A percentile compares a stretch with the other conserved stretches of the same genome.
phyloP scores from a whole-genome alignment of 2,329 filamentous ascomycete species.

The Cladophialophora yegresii region DNA sequence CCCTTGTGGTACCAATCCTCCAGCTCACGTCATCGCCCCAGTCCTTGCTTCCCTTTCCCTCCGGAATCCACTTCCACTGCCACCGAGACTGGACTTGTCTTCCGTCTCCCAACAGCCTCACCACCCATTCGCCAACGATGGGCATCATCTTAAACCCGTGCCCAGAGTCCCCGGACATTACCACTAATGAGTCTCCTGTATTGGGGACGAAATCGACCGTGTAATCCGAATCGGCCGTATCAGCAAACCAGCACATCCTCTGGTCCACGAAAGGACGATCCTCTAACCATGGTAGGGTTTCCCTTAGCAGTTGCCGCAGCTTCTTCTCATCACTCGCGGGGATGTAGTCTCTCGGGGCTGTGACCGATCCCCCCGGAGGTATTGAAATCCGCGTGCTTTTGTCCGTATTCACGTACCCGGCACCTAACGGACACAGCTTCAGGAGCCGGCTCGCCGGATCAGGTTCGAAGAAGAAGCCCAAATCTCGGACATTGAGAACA shows the following conservation, averaged over 20 bases:
- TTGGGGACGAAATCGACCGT: slow-evolving; percentile 61
- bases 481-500: slow-evolving; percentile 61
- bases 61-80: slow-evolving; percentile 53
- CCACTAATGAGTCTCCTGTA: slow-evolving; percentile 51
- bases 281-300: slow-evolving; percentile 57
- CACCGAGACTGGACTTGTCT: slow-evolving; percentile 52
- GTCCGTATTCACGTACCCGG: slow-evolving; percentile 58
- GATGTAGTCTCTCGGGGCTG: slow-evolving; percentile 48
- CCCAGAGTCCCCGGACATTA: slow-evolving; percentile 61
- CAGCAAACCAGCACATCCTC: slow-evolving; percentile 65
- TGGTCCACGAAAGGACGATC: slow-evolving; percentile 59
- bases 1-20: slow-evolving; percentile 45
- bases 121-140: slow-evolving; percentile 59
- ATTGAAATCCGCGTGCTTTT: slow-evolving; percentile 45
- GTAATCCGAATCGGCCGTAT: slow-evolving; percentile 62
- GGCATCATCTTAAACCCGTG: slow-evolving; percentile 67
- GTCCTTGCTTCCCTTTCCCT: slow-evolving; percentile 39
- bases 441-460: slow-evolving; percentile 60
- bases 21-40: slow-evolving; percentile 54
- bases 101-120: slow-evolving; percentile 49
- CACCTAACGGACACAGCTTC: slow-evolving; percentile 63
- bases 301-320: slow-evolving; percentile 53
- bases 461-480: slow-evolving; percentile 68
- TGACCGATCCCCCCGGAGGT: slow-evolving; percentile 45
- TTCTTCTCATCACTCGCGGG: slow-evolving; percentile 57